Evolutionary conservation across 441 rosid genomes (phyloP).

Genomic region (Isatis lusitanica): DNA sequence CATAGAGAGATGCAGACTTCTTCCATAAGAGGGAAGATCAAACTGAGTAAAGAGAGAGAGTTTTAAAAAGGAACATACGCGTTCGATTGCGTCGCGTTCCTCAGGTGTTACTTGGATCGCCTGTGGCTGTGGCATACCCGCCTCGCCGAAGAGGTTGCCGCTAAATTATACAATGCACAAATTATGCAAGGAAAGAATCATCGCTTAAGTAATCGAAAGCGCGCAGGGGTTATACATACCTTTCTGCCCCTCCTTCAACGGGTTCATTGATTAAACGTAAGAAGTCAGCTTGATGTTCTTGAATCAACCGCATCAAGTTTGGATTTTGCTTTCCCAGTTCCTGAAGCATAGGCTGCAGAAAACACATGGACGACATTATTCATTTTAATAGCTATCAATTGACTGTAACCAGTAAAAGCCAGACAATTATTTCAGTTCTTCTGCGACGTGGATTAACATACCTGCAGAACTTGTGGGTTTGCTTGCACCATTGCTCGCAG

Average conservation of each 20-base stretch:
- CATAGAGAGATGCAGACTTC: not conserved
- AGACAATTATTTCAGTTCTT: not conserved
- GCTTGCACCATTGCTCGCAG: constrained; percentile 95
- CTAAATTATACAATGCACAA: constrained; percentile 19
- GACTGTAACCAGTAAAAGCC: not conserved
- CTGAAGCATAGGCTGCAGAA: constrained; percentile 87
- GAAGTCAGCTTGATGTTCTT: constrained; percentile 87
- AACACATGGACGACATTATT: not conserved
- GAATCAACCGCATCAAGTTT: constrained; percentile 75
- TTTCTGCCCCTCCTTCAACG: constrained; percentile 73
- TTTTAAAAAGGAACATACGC: constrained; percentile 44
- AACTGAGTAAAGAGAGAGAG: not conserved
- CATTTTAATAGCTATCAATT: not conserved
- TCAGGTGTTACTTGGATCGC: constrained; percentile 70
- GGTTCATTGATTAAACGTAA: constrained; percentile 88
- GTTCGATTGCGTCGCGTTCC: constrained; percentile 83
- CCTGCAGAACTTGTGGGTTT: constrained; percentile 93
- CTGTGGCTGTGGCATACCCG: constrained; percentile 58
- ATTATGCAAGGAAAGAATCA: not conserved
- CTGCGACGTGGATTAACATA: constrained; percentile 17
- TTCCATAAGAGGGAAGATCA: not conserved
- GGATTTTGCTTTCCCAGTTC: constrained; percentile 92
- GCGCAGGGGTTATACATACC: constrained; percentile 47
- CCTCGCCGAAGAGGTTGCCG: constrained; percentile 65
- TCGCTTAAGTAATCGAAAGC: not conserved